Conservation (phyloP, 164 flowering plant species). For the Houttuynia cordata region DNA sequence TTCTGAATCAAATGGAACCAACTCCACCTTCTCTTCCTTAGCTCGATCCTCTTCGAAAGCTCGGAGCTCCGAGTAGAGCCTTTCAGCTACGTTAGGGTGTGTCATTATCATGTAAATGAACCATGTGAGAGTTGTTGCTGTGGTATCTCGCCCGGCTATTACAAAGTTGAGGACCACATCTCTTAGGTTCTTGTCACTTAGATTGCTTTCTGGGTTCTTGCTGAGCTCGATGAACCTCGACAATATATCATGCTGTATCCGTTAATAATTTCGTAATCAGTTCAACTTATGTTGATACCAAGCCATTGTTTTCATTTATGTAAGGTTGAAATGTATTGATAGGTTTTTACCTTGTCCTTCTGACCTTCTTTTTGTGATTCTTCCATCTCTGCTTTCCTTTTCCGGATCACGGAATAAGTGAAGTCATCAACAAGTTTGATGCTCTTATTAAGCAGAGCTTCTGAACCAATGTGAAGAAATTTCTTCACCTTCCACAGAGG, state of each 20-base stretch:
- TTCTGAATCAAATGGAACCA: slow-evolving; percentile 25
- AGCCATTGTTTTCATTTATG: neutral
- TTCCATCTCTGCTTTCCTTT: slow-evolving; percentile 57
- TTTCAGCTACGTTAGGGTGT: slow-evolving; percentile 47
- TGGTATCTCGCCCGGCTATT: slow-evolving; percentile 91
- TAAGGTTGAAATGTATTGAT: neutral
- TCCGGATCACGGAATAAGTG: slow-evolving; percentile 64
- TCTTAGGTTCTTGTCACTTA: slow-evolving; percentile 72
- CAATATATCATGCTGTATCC: slow-evolving; percentile 73
- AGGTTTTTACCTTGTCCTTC: slow-evolving; percentile 5
- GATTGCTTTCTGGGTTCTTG: slow-evolving; percentile 43
- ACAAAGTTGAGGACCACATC: slow-evolving; percentile 88
- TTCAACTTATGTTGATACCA: neutral
- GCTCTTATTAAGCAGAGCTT: slow-evolving; percentile 66
- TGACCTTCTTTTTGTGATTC: slow-evolving; percentile 21
- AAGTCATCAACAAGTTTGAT: slow-evolving; percentile 69
- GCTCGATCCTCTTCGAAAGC: slow-evolving; percentile 44
- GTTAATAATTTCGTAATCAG: slow-evolving; percentile 3
- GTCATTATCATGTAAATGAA: slow-evolving; percentile 71
- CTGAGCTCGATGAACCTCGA: slow-evolving; percentile 81
- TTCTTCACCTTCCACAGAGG: slow-evolving; percentile 82
- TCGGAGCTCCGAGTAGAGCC: slow-evolving; percentile 55
- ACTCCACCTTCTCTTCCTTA: slow-evolving; percentile 36
- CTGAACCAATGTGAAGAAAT: slow-evolving; percentile 58
- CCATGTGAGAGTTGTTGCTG: slow-evolving; percentile 89